phyloP scores from a whole-genome alignment of 352 stramenopile species.

The Globisporangium cystogenes region DNA sequence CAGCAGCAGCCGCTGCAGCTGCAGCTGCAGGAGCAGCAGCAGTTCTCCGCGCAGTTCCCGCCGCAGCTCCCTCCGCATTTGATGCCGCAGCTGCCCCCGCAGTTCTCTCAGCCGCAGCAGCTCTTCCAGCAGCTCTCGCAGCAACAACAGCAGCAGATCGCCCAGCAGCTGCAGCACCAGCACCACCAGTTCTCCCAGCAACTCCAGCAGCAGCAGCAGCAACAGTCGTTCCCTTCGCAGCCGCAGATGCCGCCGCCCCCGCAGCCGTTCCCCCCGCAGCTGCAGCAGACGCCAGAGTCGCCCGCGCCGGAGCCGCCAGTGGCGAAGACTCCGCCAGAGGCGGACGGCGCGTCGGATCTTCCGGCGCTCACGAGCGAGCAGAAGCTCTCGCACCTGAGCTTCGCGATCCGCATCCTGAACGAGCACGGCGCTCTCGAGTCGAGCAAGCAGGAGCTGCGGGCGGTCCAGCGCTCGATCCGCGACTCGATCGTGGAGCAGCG shows the following conservation, averaged over 20 bases:
- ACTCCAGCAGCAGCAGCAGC: background rate
- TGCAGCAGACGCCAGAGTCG: background rate
- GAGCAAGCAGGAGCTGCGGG: constrained; percentile 9
- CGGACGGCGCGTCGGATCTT: background rate
- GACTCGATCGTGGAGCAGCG: constrained; percentile 11
- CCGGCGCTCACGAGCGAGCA: constrained; percentile 6
- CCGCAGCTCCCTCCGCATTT: background rate
- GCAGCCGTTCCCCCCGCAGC: background rate
- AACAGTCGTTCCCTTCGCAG: background rate
- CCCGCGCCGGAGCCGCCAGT: background rate
- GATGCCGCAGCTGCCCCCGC: background rate
- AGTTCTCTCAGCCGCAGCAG: background rate
- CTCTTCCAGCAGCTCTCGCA: background rate
- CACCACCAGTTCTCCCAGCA: background rate
- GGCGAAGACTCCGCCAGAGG: background rate
- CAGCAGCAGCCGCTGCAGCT: background rate
- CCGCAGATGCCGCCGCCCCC: background rate
- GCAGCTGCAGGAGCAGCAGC: background rate
- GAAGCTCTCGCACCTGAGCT: constrained; percentile 11
- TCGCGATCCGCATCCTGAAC: constrained; percentile 11
- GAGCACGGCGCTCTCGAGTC: constrained; percentile 10
- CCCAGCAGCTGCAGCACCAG: background rate
- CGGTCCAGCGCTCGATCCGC: constrained; percentile 7
- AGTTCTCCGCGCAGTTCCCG: background rate
- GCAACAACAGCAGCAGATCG: background rate